Evolutionary conservation across 176 grass and related monocot species (phyloP), one percentile per base, ranked within the genome.

Genomic region (Juncus effusus): DNA sequence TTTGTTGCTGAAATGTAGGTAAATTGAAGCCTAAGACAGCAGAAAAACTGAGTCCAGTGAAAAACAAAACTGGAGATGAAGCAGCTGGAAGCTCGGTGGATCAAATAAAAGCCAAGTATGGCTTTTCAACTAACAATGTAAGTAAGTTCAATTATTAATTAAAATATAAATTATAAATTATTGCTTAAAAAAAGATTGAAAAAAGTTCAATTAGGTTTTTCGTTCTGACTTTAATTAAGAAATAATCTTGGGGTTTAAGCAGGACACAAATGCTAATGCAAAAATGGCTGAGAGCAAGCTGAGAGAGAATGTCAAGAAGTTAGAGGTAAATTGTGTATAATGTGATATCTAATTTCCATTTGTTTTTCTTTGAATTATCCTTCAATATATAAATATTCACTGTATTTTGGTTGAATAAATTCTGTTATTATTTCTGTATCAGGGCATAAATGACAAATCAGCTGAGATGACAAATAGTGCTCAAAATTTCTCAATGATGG

Each of bases 91-190:
- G 73, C 63, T 76, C 84, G 49, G 81, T 99, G 7, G 83, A 99
- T 76, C 85, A 89, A 74, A 93, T 99, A 82, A 99, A 93, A 71
- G 85, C 84, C 64, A 93, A 99, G 64, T 99, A 99, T 61, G 85
- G 94, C 69, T 99, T 89, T 76, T 59, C 88, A 11, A 64, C 61
- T 72, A 99, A 61, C 69, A 82, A 84, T 64, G 94, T 99, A 74
- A 38, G 94, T 99, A 74, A 38, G 56, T 42, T 54, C 14, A 72
- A 59, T 14, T 28, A 28, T 28, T n/a, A n/a, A n/a, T n/a, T n/a
- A 28, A 28, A 1, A 1, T 28, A 28, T 28, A 28, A 28, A 28
- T 28, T 28, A 28, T 28, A 28, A 28, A 28, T 28, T 28, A 28
- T 28, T 28, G 19, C 19, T n/a, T n/a, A n/a, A n/a, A n/a, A n/a